Base-by-base conservation (phyloP, 441 rosid species). In the Raphanus hybrid region DNA sequence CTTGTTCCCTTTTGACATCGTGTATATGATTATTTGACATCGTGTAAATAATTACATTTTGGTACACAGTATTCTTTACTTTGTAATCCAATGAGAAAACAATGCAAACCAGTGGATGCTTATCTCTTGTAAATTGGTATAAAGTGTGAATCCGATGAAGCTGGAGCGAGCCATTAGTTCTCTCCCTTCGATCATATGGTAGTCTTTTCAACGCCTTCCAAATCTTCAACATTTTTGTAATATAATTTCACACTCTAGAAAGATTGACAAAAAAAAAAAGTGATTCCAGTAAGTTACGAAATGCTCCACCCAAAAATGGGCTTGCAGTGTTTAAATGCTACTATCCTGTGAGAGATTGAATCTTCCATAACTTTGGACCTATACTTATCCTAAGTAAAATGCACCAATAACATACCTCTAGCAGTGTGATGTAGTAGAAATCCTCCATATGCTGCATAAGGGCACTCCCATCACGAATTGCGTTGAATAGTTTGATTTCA, bases 401-500 rank as follows among this genome's bases (percentile, higher is more conserved):
- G 32, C 8, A 67, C 23, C 64, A 20, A 60, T 6, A 70, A 7
- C 71, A 23, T 89, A 95, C 99, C 98, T 91, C 99, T 59, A 95
- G 87, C 60, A 95, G 78, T 43, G 96, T 80, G 86, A 95, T 81
- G 85, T 95, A 95, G 81, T 95, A 95, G 85, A 95, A 95, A 83
- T 93, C 98, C 78, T 95, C 99, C 98, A 95, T 95, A 78, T 92
- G 99, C 81, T 95, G 99, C 98, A 91, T 92, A 52, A 95, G 90
- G 20, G 96, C 98, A 84, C 92, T 92, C 67, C 97, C 97, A 78
- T 94, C 97, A 73, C 99, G 91, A 68, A 95, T 87, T 67, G 98
- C 86, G 29, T 87, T 90, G 73, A 90, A 95, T 78, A 95, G 87
- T 66, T 91, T 92, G 37, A 95, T 91, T 83, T 95, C 99, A 3